A percentile compares a stretch with the other conserved stretches of the same genome.
phyloP scores from a whole-genome alignment of 2,329 filamentous ascomycete species.

The Apiospora saccharicola region DNA sequence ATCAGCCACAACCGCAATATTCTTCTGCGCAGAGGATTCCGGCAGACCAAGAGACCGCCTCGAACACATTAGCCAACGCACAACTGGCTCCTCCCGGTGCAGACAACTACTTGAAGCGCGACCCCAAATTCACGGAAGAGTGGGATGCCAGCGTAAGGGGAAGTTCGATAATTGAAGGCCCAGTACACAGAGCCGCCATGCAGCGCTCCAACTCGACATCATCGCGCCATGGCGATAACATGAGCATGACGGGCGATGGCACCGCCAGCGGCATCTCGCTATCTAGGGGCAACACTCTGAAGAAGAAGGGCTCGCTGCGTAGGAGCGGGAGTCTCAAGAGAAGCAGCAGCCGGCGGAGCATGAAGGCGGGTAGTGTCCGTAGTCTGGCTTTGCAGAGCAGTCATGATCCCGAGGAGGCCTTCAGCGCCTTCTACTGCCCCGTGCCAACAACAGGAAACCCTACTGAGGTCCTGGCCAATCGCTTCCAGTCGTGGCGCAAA shows the following conservation, averaged over 20 bases:
- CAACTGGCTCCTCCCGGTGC: slow-evolving; percentile 39
- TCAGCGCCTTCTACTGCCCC: slow-evolving; percentile 89
- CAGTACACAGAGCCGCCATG: slow-evolving; percentile 47
- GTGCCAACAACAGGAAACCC: slow-evolving; percentile 88
- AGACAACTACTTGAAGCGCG: slow-evolving; percentile 36
- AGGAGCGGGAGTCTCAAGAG: slow-evolving; percentile 78
- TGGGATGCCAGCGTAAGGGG: slow-evolving; percentile 75
- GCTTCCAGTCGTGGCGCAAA: slow-evolving; percentile 97
- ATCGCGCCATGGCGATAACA: slow-evolving; percentile 53
- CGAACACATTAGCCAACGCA: slow-evolving; percentile 48
- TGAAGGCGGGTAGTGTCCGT: slow-evolving; percentile 85
- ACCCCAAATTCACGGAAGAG: slow-evolving; percentile 71
- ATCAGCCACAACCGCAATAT: slow-evolving; percentile 34
- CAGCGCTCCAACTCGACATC: slow-evolving; percentile 69
- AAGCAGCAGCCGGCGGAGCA: slow-evolving; percentile 80
- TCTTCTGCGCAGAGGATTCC: slow-evolving; percentile 31
- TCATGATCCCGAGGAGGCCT: slow-evolving; percentile 71
- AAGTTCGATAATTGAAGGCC: slow-evolving; percentile 67
- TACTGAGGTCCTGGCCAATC: slow-evolving; percentile 83
- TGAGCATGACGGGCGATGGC: slow-evolving; percentile 49
- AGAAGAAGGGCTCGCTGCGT: slow-evolving; percentile 85
- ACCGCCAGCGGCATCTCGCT: slow-evolving; percentile 43
- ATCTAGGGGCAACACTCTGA: slow-evolving; percentile 74
- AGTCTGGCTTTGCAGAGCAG: slow-evolving; percentile 78
- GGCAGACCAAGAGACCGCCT: slow-evolving; percentile 43